These are phyloP conservation scores for Cordyceps militaris DNA, from an alignment of 2,329 filamentous ascomycete species.

Conservation along the genomic window DNA sequence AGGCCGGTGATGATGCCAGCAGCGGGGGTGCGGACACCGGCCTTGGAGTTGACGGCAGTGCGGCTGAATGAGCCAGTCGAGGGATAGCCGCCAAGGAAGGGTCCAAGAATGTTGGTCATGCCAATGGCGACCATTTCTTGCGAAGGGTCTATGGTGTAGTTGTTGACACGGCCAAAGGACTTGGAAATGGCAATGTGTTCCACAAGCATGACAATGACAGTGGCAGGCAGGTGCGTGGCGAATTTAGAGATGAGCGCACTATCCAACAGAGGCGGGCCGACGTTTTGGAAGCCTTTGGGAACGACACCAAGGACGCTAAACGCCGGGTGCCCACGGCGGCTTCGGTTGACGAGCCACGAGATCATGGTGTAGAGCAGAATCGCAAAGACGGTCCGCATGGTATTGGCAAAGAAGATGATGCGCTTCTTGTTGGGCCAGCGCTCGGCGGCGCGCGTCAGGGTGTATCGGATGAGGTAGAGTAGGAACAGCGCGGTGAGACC, in stretches of 20 bases:
- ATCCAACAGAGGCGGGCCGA: conserved; percentile 6
- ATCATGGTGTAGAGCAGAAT: conserved; percentile 89
- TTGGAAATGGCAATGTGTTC: conserved; percentile 81
- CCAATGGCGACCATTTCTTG: conserved; percentile 75
- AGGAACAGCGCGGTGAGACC: conserved; percentile 74
- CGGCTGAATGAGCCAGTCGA: conserved; percentile 86
- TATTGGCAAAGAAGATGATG: conserved; percentile 82
- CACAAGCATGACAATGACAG: conserved; percentile 70
- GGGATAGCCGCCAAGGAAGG: conserved; percentile 76
- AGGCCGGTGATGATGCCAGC: conserved; percentile 78
- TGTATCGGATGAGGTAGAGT: conserved; percentile 67
- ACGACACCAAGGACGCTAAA: conserved; percentile 73
- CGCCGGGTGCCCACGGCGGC: conserved; percentile 53
- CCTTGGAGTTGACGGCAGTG: conserved; percentile 91
- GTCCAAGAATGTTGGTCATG: conserved; percentile 65
- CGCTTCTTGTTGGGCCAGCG: conserved; percentile 64
- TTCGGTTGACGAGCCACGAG: conserved; percentile 74
- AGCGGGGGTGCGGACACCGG: conserved; percentile 78
- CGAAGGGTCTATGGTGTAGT: conserved; percentile 73
- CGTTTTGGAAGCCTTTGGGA: conserved; percentile 55
- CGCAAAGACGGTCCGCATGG: conserved; percentile 82
- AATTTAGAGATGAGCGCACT: conserved; percentile 33
- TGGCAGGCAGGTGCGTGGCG: conserved; percentile 59
- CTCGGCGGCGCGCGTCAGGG: conserved; percentile 59
- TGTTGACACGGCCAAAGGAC: conserved; percentile 73